Conservation (phyloP, 2,329 filamentous ascomycete species). For the Ophiostoma sp. region DNA sequence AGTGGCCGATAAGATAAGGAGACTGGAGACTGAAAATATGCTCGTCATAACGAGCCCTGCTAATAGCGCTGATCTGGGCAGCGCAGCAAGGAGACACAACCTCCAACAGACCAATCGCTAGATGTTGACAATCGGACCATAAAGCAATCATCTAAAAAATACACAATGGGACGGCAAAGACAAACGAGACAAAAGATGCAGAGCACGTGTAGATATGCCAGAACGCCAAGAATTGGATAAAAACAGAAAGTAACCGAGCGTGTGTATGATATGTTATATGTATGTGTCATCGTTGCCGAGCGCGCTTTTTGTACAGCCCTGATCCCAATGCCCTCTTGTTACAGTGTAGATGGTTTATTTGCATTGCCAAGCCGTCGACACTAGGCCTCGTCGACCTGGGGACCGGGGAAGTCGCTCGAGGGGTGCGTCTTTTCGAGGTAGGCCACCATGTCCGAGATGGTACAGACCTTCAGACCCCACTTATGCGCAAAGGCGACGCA, state of each 20-base stretch:
- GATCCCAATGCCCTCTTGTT: not conserved
- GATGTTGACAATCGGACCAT: not conserved
- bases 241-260: not conserved
- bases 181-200: not conserved
- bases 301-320: not conserved
- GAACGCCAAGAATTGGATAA: not conserved
- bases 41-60: not conserved
- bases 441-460: slow-evolving; percentile 81
- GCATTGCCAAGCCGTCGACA: not conserved
- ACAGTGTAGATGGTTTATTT: not conserved
- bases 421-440: slow-evolving; percentile 74
- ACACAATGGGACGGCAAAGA: not conserved
- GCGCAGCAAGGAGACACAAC: not conserved
- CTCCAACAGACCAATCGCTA: not conserved
- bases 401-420: slow-evolving; percentile 22
- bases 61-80: not conserved
- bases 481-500: slow-evolving; percentile 81
- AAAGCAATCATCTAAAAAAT: not conserved
- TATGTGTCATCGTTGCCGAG: not conserved
- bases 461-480: slow-evolving; percentile 90
- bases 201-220: not conserved
- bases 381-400: slow-evolving; percentile 25
- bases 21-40: not conserved
- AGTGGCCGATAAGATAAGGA: slow-evolving; percentile 7
- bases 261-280: not conserved